These are phyloP conservation scores for Phylloporus sp. DNA, from an alignment of 768 basidiomycete genomes.

Conservation along the genomic window DNA sequence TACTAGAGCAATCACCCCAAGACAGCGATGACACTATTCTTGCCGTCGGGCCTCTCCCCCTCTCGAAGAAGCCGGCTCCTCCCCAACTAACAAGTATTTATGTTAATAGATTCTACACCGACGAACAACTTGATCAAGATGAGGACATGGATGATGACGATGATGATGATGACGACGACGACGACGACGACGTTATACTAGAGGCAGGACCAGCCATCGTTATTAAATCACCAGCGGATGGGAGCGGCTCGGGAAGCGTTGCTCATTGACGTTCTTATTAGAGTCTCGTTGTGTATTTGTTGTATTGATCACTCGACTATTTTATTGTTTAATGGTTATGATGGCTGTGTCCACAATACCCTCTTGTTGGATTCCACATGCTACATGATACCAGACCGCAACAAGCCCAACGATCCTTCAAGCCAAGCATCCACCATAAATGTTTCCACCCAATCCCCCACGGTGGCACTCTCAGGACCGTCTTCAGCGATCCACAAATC, in stretches of 20 bases:
- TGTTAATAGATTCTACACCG: constrained; percentile 37
- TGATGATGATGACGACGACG: constrained; percentile 33
- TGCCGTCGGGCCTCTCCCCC: constrained; percentile 51
- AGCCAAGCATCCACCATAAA: constrained; percentile 13
- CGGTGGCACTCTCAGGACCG: constrained; percentile 4
- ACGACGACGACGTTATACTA: constrained; percentile 69
- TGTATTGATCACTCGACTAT: constrained; percentile 11
- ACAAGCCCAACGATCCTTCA: constrained; percentile 9
- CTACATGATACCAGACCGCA: constrained; percentile 28
- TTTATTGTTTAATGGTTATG: neutral
- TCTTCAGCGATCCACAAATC: neutral
- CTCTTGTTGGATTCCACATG: constrained; percentile 14
- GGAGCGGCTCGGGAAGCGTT: constrained; percentile 22
- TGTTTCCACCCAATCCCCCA: constrained; percentile 15
- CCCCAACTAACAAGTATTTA: constrained; percentile 28
- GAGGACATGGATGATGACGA: constrained; percentile 62
- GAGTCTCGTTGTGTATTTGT: constrained; percentile 17
- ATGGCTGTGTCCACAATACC: constrained; percentile 4
- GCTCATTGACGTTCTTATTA: constrained; percentile 10
- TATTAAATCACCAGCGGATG: constrained; percentile 33
- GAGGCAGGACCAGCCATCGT: constrained; percentile 67
- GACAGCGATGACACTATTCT: constrained; percentile 49
- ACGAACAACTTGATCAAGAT: constrained; percentile 50
- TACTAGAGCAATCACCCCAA: constrained; percentile 32
- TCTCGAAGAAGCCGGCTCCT: constrained; percentile 39